Evolutionary conservation across 83 land plant species (phyloP), one percentile per base, ranked within the genome.

Genomic region (Diphasiastrum complanatum): DNA sequence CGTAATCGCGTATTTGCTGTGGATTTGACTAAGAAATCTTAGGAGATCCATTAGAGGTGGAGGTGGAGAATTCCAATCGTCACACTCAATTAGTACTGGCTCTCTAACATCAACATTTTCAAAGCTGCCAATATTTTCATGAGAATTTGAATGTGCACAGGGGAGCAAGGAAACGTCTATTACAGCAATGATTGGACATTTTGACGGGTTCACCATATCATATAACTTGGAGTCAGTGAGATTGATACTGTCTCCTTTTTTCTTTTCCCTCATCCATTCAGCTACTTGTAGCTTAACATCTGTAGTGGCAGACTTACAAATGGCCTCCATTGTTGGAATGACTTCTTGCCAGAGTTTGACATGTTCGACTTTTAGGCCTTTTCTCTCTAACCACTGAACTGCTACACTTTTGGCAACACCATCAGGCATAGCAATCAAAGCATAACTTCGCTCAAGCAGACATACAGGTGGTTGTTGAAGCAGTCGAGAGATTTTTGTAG

Each of bases 151-250:
- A 41, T 55, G 20, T 6, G 11, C 19, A 24, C 34, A 25, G 19
- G 59, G 59, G 34, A 55, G 31, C 19, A 55, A 26, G 16, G 38
- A 10, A 30, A 55, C 35, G 34, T 55, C 59, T 24, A 55, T 25
- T 0, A 55, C 14, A 10, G 35, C 59, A 11, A 55, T 16, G 11
- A 55, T 11, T 0, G 59, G 35, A 26, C 18, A 55, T 11, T 35
- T 27, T 11, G 45, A 14, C 45, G 19, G 6, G 14, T 55, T 35
- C 27, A 55, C 6, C 20, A 26, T 20, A 35, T 35, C 27, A 6
- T 55, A 31, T 30, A 32, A 30, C 6, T 31, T 32, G n/a, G 16
- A 55, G 38, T 55, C 59, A 16, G 59, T 30, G 11, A 30, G 6
- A 19, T 55, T 35, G 19, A 31, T 55, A 19, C 26, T 27, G 31